phyloP scores from a whole-genome alignment of 2,329 filamentous ascomycete genomes.

The Penicillium sp. region DNA sequence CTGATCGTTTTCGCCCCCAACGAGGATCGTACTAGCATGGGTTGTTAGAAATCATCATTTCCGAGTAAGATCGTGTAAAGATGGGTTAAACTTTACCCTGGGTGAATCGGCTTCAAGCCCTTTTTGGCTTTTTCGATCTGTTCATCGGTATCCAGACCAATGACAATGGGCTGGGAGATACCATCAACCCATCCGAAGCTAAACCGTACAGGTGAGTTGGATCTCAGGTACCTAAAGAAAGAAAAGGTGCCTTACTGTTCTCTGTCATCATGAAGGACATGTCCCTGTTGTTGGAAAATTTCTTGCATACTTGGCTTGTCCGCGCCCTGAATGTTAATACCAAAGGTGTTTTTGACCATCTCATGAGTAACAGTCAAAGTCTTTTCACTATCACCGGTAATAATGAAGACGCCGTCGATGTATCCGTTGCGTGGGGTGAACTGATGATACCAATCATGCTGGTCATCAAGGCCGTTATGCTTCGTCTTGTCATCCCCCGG shows the following conservation, averaged over 20 bases:
- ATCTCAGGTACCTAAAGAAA: neutral
- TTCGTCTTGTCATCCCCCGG: neutral
- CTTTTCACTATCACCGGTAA: neutral
- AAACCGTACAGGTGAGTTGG: neutral
- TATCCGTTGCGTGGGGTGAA: neutral
- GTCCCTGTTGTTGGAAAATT: neutral
- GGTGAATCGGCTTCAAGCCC: neutral
- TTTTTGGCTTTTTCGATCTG: neutral
- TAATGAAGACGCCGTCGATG: neutral
- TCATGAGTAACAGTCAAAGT: neutral
- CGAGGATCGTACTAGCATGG: neutral
- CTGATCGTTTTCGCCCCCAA: neutral
- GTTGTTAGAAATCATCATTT: no score
- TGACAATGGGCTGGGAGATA: neutral
- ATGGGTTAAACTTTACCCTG: no score
- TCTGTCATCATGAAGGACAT: neutral
- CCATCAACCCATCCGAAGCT: conserved; percentile 5
- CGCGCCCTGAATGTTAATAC: no score
- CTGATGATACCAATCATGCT: neutral
- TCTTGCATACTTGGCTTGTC: neutral
- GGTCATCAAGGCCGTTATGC: neutral
- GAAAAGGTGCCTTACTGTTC: neutral
- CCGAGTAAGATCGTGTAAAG: no score
- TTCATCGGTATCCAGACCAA: neutral
- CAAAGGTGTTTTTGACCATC: no score